A percentile compares a stretch with the other conserved stretches of the same genome.
phyloP scores from a whole-genome alignment of 2,329 filamentous ascomycete species.

The Neocucurbitaria cava region DNA sequence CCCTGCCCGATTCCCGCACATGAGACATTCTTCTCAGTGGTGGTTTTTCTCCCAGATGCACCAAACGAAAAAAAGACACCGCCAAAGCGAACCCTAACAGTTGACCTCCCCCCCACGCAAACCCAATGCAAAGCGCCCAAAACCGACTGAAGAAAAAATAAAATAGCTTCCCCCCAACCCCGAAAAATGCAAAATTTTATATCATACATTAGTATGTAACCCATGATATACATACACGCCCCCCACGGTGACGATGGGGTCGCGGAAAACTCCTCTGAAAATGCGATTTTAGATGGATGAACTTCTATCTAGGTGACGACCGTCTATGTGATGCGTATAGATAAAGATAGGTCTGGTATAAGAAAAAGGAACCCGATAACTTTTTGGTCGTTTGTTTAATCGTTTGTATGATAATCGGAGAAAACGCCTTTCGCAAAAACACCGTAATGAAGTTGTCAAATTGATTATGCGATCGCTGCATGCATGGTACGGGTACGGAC shows the following conservation, averaged over 20 bases:
- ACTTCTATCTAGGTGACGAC: not conserved
- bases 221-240: no score
- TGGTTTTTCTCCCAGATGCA: slow-evolving; percentile 2
- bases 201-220: no score
- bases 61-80: slow-evolving; percentile 12
- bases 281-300: slow-evolving; percentile 20
- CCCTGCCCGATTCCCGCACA: slow-evolving; percentile 1
- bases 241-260: no score
- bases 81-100: no score
- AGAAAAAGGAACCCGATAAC: not conserved
- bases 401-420: not conserved
- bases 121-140: slow-evolving; percentile 3
- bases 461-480: no score
- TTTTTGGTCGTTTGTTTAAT: not conserved
- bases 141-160: slow-evolving; percentile 34
- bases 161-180: slow-evolving; percentile 45
- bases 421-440: slow-evolving; percentile 11
- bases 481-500: no score
- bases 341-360: not conserved
- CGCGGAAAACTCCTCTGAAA: slow-evolving; percentile 29
- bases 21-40: not conserved
- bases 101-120: slow-evolving; percentile 9
- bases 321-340: not conserved
- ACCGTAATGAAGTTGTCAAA: not conserved
- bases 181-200: slow-evolving; percentile 19